Conservation (phyloP, 495 filamentous ascomycete species). For the Penicillium robsamsonii region DNA sequence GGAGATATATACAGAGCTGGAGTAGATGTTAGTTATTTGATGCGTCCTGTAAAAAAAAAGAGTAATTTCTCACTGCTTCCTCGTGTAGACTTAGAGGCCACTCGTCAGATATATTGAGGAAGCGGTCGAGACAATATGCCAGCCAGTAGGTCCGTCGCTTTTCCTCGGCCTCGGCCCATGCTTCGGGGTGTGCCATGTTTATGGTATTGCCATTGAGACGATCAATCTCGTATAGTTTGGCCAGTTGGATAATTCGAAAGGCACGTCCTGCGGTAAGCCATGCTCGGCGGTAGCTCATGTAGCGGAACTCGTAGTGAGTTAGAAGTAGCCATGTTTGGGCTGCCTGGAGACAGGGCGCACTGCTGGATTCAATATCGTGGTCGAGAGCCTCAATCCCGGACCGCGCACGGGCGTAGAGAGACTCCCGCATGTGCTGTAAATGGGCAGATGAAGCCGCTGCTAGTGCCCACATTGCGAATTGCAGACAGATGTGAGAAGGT, state of each 20-base stretch:
- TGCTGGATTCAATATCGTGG: neutral
- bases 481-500: conserved; percentile 41
- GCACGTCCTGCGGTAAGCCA: conserved; percentile 55
- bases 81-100: conserved; percentile 51
- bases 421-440: conserved; percentile 45
- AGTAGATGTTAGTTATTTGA: neutral
- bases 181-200: conserved; percentile 17
- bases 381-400: conserved; percentile 40
- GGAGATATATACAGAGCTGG: conserved; percentile 6
- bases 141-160: conserved; percentile 56
- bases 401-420: conserved; percentile 48
- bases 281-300: conserved; percentile 44
- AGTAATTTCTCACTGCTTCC: conserved; percentile 5
- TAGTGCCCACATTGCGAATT: conserved; percentile 57
- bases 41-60: neutral
- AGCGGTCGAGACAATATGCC: conserved; percentile 53
- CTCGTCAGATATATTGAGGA: conserved; percentile 47
- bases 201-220: conserved; percentile 1
- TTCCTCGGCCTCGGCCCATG: conserved; percentile 44
- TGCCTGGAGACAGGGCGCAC: conserved; percentile 34
- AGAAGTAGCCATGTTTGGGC: conserved; percentile 56
- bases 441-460: conserved; percentile 53
- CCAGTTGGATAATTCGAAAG: conserved; percentile 52
- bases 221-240: conserved; percentile 51
- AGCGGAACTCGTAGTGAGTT: conserved; percentile 52